Evolutionary conservation across 352 stramenopile species (phyloP).

Genomic region (Phytophthora cryptogea): DNA sequence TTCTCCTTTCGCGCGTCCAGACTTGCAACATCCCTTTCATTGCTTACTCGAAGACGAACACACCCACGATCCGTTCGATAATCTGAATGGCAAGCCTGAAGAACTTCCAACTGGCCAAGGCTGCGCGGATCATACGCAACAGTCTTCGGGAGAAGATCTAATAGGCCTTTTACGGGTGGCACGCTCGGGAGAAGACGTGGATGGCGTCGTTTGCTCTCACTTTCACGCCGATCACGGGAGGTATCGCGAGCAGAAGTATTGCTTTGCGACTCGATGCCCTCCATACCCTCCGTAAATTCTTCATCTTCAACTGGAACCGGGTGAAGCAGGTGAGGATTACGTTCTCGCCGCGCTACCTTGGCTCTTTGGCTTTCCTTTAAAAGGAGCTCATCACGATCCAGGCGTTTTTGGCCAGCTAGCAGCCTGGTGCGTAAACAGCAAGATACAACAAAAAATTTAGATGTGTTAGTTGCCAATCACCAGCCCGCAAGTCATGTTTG

Average conservation of each 20-base stretch:
- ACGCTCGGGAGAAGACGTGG: conserved; percentile 79
- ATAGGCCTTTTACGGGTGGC: conserved; percentile 76
- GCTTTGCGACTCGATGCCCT: conserved; percentile 4
- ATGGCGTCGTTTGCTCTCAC: conserved; percentile 62
- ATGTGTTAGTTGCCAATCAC: conserved; percentile 9
- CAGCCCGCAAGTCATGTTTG: not conserved
- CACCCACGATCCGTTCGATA: conserved; percentile 65
- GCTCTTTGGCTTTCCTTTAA: conserved; percentile 65
- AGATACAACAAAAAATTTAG: not conserved
- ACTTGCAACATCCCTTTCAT: conserved; percentile 37
- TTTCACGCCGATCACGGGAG: conserved; percentile 26
- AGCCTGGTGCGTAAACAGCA: conserved; percentile 37
- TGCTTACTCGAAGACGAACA: conserved; percentile 76
- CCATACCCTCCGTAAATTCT: conserved; percentile 10
- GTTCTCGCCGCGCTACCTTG: conserved; percentile 35
- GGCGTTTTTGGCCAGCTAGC: conserved; percentile 73
- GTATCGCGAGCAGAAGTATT: conserved; percentile 3
- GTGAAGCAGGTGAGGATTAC: conserved; percentile 69
- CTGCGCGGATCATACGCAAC: conserved; percentile 54
- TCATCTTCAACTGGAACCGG: conserved; percentile 29
- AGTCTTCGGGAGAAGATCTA: conserved; percentile 84
- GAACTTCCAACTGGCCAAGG: conserved; percentile 70
- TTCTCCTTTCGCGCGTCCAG: conserved; percentile 46
- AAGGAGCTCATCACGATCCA: conserved; percentile 80
- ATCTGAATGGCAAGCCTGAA: conserved; percentile 85